A percentile compares a stretch with the other conserved stretches of the same genome.
Conservation (phyloP, 1,284 basidiomycete genomes). For the Marasmius oreades region DNA sequence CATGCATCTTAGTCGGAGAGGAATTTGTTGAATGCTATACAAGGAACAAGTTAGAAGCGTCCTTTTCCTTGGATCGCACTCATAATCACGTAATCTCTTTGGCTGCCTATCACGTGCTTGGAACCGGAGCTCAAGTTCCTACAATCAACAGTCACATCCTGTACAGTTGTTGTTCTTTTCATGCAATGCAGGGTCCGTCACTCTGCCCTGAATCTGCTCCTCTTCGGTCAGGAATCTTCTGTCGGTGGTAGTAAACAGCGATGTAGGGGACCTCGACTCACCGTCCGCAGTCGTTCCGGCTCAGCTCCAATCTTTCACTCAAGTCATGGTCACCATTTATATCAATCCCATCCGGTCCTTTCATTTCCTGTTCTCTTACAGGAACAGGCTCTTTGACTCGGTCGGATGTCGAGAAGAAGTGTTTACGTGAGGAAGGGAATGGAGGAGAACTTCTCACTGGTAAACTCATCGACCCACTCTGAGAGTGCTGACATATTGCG, state of each 20-base stretch:
- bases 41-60: not conserved
- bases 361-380: not conserved
- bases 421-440: too few species aligned
- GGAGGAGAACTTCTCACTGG: too few species aligned
- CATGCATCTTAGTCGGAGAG: not conserved
- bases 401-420: too few species aligned
- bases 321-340: not conserved
- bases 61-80: not conserved
- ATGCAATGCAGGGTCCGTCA: too few species aligned
- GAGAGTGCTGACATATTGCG: too few species aligned
- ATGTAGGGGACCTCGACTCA: not conserved
- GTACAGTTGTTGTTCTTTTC: too few species aligned
- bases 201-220: not conserved
- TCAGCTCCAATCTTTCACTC: not conserved
- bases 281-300: not conserved
- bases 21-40: not conserved
- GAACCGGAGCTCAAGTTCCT: too few species aligned
- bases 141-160: too few species aligned
- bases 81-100: not conserved
- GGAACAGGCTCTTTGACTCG: too few species aligned
- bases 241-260: not conserved
- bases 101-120: too few species aligned
- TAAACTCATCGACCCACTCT: too few species aligned
- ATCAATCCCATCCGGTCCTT: not conserved
- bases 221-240: not conserved